These are phyloP conservation scores for Lycium barbarum DNA, from an alignment of 257 asterid genomes.

Conservation along the genomic window DNA sequence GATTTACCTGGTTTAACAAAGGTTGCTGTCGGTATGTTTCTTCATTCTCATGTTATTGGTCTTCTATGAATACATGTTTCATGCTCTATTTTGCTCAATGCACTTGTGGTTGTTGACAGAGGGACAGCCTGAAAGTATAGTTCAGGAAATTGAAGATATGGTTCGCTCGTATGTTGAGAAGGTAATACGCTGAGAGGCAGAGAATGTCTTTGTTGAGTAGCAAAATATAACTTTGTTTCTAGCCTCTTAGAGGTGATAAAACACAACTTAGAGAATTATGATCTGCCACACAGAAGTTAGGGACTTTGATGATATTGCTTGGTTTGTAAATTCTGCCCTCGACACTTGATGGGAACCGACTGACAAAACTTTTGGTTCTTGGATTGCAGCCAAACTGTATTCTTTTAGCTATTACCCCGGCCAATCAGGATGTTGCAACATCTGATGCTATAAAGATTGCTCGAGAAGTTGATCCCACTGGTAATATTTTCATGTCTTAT, in stretches of 20 bases:
- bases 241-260: slow-evolving; percentile 13
- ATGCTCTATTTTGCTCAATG: neutral
- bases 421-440: slow-evolving; percentile 60
- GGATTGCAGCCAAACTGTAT: slow-evolving; percentile 51
- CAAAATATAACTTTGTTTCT: slow-evolving; percentile 17
- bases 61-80: neutral
- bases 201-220: neutral
- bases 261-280: neutral
- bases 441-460: slow-evolving; percentile 59
- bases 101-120: slow-evolving; percentile 35
- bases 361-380: slow-evolving; percentile 17
- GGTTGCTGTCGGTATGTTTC: slow-evolving; percentile 55
- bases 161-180: slow-evolving; percentile 53
- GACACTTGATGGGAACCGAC: neutral
- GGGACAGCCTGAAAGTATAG: slow-evolving; percentile 53
- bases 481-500: slow-evolving; percentile 34
- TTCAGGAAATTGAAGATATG: slow-evolving; percentile 54
- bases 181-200: slow-evolving; percentile 36
- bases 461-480: slow-evolving; percentile 57
- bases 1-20: slow-evolving; percentile 60
- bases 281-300: neutral
- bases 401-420: slow-evolving; percentile 56
- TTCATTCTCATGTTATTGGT: slow-evolving; percentile 1
- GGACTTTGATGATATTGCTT: neutral
- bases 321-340: neutral